Evolutionary conservation across 768 basidiomycete genomes (phyloP).

Genomic region (Cantharellus cinnabarinus): DNA sequence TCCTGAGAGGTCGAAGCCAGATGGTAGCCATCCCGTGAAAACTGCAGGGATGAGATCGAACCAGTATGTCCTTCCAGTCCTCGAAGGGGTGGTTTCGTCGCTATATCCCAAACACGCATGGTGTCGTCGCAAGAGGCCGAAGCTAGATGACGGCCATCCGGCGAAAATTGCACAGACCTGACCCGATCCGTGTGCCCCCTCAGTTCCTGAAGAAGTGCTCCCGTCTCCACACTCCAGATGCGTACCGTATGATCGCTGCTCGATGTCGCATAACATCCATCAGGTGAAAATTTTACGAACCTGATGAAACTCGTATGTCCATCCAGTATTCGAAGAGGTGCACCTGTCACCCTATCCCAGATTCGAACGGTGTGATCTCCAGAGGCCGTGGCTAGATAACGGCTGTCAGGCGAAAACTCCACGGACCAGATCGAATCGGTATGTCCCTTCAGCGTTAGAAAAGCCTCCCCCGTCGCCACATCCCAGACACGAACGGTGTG

Average conservation of each 20-base stretch:
- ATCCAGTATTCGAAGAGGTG: background rate
- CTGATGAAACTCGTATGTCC: background rate
- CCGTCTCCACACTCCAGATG: background rate
- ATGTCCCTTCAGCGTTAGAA: background rate
- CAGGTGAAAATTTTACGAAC: conserved; percentile 1
- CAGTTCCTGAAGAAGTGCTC: background rate
- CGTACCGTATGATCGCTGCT: conserved; percentile 4
- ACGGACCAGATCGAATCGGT: background rate
- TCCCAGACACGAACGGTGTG: too few relatives aligned
- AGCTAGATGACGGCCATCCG: conserved; percentile 67
- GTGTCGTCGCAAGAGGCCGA: conserved; percentile 63
- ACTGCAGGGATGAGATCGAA: conserved; percentile 71
- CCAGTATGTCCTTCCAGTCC: conserved; percentile 54
- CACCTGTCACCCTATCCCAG: background rate
- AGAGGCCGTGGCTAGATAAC: background rate
- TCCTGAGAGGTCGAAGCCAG: conserved; percentile 81
- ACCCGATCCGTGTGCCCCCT: conserved; percentile 44
- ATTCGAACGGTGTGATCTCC: background rate
- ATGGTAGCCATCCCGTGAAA: conserved; percentile 63
- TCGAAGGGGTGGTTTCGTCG: conserved; percentile 51
- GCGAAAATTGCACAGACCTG: conserved; percentile 78
- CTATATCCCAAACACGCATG: conserved; percentile 74
- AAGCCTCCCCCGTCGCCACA: too few relatives aligned
- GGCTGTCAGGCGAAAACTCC: background rate
- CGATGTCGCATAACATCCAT: background rate